Evolutionary conservation across 768 basidiomycete species (phyloP).

Genomic region (Lactarius deliciosus): DNA sequence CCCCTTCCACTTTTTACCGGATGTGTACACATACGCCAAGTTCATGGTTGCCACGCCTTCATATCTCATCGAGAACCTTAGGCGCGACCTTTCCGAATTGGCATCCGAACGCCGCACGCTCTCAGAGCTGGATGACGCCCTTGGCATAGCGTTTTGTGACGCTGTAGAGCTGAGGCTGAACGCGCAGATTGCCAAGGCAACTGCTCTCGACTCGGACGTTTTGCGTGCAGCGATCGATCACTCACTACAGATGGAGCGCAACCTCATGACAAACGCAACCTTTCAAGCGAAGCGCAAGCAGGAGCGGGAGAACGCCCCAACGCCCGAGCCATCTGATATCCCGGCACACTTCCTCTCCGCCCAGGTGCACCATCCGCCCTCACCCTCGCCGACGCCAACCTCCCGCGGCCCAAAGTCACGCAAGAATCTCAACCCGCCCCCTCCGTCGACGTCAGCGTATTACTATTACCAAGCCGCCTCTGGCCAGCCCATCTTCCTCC

Average conservation of each 20-base stretch:
- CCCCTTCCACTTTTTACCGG: slow-evolving; percentile 94
- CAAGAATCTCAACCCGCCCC: slow-evolving; percentile 81
- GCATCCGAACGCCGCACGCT: slow-evolving; percentile 66
- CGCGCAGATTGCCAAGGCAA: slow-evolving; percentile 77
- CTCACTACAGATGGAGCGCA: slow-evolving; percentile 54
- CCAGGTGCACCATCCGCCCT: slow-evolving; percentile 17
- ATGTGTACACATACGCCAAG: slow-evolving; percentile 82
- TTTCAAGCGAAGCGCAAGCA: slow-evolving; percentile 34
- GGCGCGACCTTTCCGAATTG: slow-evolving; percentile 70
- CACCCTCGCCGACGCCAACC: slow-evolving; percentile 30
- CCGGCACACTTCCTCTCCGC: slow-evolving; percentile 60
- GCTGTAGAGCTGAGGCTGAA: slow-evolving; percentile 72
- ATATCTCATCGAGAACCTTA: slow-evolving; percentile 75
- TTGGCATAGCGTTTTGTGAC: slow-evolving; percentile 78
- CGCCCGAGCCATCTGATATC: slow-evolving; percentile 38
- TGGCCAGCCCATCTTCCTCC: slow-evolving; percentile 88
- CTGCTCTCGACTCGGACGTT: slow-evolving; percentile 67
- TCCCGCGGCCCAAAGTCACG: slow-evolving; percentile 58
- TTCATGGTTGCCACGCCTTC: slow-evolving; percentile 96
- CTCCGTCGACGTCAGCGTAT: slow-evolving; percentile 86
- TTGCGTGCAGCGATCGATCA: slow-evolving; percentile 66
- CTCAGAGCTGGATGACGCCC: slow-evolving; percentile 65
- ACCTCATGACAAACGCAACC: slow-evolving; percentile 46
- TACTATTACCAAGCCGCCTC: slow-evolving; percentile 95
- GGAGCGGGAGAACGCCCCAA: slow-evolving; percentile 30